Evolutionary conservation across 305 asterid species (phyloP).

Genomic region (Solanum hybrid): DNA sequence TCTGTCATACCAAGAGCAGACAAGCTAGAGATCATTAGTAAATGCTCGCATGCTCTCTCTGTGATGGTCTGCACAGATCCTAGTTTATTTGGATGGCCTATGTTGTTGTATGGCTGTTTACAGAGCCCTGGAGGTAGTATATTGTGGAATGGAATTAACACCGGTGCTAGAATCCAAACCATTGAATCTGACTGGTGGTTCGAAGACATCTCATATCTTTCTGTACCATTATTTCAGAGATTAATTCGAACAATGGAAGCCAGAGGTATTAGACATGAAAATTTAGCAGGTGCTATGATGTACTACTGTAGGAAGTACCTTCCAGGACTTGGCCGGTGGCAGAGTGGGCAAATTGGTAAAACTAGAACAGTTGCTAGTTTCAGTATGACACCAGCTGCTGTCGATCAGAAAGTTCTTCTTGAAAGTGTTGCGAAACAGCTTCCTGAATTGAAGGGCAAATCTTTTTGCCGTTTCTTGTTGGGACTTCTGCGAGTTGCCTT

Average conservation of each 20-base stretch:
- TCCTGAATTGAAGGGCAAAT: slow-evolving; percentile 71
- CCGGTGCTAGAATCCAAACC: slow-evolving; percentile 80
- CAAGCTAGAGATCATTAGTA: slow-evolving; percentile 55
- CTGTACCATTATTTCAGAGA: slow-evolving; percentile 64
- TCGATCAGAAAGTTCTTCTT: slow-evolving; percentile 66
- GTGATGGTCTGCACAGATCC: slow-evolving; percentile 89
- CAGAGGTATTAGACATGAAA: slow-evolving; percentile 70
- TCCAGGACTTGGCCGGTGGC: slow-evolving; percentile 95
- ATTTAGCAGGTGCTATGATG: slow-evolving; percentile 66
- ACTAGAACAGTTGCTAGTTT: slow-evolving; percentile 70
- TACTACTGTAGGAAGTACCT: slow-evolving; percentile 73
- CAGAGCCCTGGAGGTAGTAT: slow-evolving; percentile 98
- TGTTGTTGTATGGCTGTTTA: slow-evolving; percentile 85
- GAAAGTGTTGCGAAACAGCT: slow-evolving; percentile 56
- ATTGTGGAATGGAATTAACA: slow-evolving; percentile 87
- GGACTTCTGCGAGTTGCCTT: slow-evolving; percentile 80
- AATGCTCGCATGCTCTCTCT: slow-evolving; percentile 57
- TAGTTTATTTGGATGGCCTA: slow-evolving; percentile 91
- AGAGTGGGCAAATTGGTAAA: slow-evolving; percentile 47
- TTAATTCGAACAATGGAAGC: slow-evolving; percentile 55
- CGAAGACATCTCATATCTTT: slow-evolving; percentile 74
- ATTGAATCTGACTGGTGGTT: slow-evolving; percentile 94
- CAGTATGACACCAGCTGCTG: slow-evolving; percentile 70
- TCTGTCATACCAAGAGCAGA: slow-evolving; percentile 53
- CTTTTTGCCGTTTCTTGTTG: slow-evolving; percentile 75